phyloP scores from a whole-genome alignment of 2,329 filamentous ascomycete species.

The Endocalyx cinctus region DNA sequence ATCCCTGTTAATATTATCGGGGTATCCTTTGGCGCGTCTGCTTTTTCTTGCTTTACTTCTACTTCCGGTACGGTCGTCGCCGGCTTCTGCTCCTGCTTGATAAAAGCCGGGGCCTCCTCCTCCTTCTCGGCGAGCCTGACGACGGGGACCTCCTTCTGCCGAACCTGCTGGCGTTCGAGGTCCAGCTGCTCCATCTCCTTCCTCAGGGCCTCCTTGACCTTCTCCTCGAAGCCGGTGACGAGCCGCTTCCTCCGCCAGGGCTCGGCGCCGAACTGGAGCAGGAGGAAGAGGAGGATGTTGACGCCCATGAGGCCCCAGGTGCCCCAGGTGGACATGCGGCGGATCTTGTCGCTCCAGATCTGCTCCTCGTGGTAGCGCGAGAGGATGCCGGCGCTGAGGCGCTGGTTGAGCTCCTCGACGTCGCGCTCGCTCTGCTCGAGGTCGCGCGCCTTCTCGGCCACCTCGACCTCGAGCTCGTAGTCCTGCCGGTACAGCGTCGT shows the following conservation, averaged over 20 bases:
- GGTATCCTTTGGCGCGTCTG: not conserved
- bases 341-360: slow-evolving; percentile 97
- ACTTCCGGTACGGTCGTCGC: slow-evolving; percentile 10
- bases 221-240: slow-evolving; percentile 76
- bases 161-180: slow-evolving; percentile 35
- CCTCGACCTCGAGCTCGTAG: slow-evolving; percentile 85
- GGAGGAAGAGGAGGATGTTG: slow-evolving; percentile 83
- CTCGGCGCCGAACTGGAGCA: slow-evolving; percentile 85
- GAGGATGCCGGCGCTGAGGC: slow-evolving; percentile 77
- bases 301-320: slow-evolving; percentile 98
- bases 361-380: slow-evolving; percentile 97
- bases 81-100: slow-evolving; percentile 20
- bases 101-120: slow-evolving; percentile 16
- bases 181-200: slow-evolving; percentile 57
- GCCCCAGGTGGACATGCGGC: slow-evolving; percentile 94
- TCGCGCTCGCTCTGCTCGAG: slow-evolving; percentile 73
- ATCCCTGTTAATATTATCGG: slow-evolving; percentile 5
- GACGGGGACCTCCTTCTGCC: slow-evolving; percentile 19
- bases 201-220: slow-evolving; percentile 65
- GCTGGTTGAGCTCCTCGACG: slow-evolving; percentile 70
- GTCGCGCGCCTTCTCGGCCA: slow-evolving; percentile 65
- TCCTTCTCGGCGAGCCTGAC: slow-evolving; percentile 8
- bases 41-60: slow-evolving; percentile 10
- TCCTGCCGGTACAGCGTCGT: slow-evolving; percentile 88
- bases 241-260: slow-evolving; percentile 82